Base-by-base conservation (phyloP, 148 eudicot species). In the Vaccinium macrocarpon region DNA sequence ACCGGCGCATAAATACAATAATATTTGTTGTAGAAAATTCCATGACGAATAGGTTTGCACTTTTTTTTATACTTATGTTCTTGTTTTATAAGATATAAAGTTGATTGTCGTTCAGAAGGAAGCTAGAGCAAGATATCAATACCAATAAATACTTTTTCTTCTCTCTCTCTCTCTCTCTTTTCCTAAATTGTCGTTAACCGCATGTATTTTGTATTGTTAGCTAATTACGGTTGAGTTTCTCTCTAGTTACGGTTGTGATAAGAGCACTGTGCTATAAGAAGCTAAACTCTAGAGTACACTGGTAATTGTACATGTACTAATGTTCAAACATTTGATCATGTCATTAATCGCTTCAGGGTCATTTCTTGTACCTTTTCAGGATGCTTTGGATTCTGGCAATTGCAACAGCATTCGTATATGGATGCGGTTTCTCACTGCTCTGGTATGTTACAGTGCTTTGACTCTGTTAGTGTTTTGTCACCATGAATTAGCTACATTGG, bases 321-420 rank as follows among this genome's bases (percentile, higher is more conserved):
- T 19, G 19, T 71, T 74, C 38, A 72, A 15, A 52, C 6, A 75
- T 46, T 75, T 75, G 42, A n/a, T 62, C 11, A 19, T 76, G 13
- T 57, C 27, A 7, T 62, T 48, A 56, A 27, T 49, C 55, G 66
- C 66, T 81, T 82, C n/a, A 42, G 49, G 70, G 62, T 53, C 29
- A 42, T 68, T 66, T 80, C 74, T 78, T 19, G n/a, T 85, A 50
- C 46, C 35, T 81, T 85, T 88, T 55, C 94, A 97, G 95, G 94
- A 82, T 80, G 97, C 98, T 74, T 88, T 97, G 42, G 92, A 87
- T 79, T 83, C 61, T 82, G 99, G 90, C 85, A 85, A 90, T 84
- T 95, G 98, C 85, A 93, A 91, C 90, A 89, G 87, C 87, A 93
- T 94, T 80, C 98, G 98, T 71, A 86, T 97, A 84, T 83, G 91